Conservation (phyloP, 257 asterid genomes). For the Solanum chiquidenum region DNA sequence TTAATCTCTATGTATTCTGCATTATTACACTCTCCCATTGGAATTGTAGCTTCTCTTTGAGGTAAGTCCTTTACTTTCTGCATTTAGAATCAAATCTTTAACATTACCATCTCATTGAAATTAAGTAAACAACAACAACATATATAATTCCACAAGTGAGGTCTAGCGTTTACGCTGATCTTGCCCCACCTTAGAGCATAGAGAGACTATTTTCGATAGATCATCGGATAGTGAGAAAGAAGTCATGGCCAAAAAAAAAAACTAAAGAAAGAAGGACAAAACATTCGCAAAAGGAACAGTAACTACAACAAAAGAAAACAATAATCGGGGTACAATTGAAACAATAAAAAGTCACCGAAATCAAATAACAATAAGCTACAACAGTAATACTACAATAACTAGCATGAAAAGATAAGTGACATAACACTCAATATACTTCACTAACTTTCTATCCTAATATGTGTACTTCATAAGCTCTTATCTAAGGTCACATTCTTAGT, state of each 20-base stretch:
- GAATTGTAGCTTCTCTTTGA: slow-evolving; percentile 12
- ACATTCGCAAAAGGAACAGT: not conserved
- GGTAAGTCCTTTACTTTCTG: slow-evolving; percentile 30
- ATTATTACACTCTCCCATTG: slow-evolving; percentile 20
- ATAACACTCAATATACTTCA: not conserved
- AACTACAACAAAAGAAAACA: not conserved
- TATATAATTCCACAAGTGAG: not conserved
- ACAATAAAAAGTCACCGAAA: not conserved
- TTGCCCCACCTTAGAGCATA: not conserved
- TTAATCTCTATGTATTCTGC: slow-evolving; percentile 24
- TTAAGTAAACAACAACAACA: not conserved
- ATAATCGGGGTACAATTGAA: not conserved
- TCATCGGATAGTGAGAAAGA: too few relatives aligned
- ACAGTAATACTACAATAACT: not conserved
- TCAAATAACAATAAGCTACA: not conserved
- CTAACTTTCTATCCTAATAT: not conserved
- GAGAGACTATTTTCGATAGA: not conserved
- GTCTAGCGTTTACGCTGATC: not conserved
- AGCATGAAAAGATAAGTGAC: not conserved
- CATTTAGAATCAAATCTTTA: slow-evolving; percentile 7
- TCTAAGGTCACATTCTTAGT: too few relatives aligned
- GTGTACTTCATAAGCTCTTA: too few relatives aligned
- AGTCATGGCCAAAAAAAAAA: not conserved
- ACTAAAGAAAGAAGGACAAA: not conserved
- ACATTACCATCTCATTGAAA: not conserved